These are phyloP conservation scores for Amanita jacksonii DNA, from an alignment of 768 basidiomycete genomes.

Conservation along the genomic window DNA sequence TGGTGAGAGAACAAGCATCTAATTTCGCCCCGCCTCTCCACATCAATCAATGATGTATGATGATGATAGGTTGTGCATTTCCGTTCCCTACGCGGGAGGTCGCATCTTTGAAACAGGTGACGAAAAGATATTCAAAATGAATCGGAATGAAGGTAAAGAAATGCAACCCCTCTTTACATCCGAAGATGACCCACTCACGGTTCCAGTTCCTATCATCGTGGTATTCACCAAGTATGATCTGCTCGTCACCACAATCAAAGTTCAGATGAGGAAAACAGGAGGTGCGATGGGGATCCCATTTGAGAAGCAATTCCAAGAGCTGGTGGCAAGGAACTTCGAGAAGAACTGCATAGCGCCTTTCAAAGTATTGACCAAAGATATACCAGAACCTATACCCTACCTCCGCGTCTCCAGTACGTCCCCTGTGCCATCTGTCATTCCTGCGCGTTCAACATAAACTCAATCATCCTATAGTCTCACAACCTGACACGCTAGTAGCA, in stretches of 20 bases:
- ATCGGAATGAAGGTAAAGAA: not conserved
- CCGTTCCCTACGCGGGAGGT: not conserved
- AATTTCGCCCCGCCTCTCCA: no score
- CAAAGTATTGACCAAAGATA: no score
- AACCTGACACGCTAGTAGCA: no score
- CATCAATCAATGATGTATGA: not conserved
- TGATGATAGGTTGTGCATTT: not conserved
- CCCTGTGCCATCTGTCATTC: no score
- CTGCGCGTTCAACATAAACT: no score
- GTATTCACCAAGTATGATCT: constrained; percentile 2
- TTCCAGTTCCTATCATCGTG: not conserved
- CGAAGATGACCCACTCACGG: not conserved
- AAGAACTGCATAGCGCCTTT: no score
- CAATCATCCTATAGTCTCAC: no score
- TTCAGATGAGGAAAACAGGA: not conserved
- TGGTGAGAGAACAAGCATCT: not conserved
- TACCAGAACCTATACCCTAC: no score
- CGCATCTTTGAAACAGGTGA: constrained; percentile 4
- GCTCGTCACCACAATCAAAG: not conserved
- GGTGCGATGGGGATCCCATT: not conserved
- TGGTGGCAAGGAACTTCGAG: no score
- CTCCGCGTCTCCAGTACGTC: no score
- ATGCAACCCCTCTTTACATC: not conserved
- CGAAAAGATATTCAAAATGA: not conserved
- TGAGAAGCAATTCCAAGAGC: no score